Conservation (phyloP, 2,329 filamentous ascomycete genomes). For the Trichophyton equinum region DNA sequence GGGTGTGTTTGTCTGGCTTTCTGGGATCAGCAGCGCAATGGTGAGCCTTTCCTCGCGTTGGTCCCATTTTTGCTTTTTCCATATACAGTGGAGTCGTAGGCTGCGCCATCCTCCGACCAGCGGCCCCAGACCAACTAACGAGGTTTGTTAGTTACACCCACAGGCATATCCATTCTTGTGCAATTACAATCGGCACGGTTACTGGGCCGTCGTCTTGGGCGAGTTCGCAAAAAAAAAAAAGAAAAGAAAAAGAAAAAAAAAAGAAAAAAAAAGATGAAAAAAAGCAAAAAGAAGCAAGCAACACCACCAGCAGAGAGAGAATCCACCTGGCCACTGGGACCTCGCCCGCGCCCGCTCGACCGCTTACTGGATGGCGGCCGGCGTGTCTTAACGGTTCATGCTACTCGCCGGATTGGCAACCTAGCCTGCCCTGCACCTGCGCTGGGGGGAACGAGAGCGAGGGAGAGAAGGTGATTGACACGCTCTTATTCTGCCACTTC, state of each 20-base stretch:
- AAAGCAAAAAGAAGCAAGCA: background rate
- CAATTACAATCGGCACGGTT: slow-evolving; percentile 5
- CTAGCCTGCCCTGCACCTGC: background rate
- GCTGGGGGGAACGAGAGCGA: background rate
- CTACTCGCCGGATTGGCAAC: slow-evolving; percentile 5
- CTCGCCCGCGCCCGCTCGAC: background rate
- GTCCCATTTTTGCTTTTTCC: background rate
- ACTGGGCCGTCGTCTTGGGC: background rate
- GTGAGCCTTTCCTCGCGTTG: slow-evolving; percentile 1
- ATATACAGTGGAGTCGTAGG: background rate
- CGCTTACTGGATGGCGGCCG: background rate
- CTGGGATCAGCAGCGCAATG: slow-evolving; percentile 1
- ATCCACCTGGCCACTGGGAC: background rate
- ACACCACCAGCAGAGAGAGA: background rate
- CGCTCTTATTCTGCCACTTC: background rate
- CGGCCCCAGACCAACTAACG: slow-evolving; percentile 6
- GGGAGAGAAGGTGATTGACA: background rate
- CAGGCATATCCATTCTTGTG: slow-evolving; percentile 3
- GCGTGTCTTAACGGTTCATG: slow-evolving; percentile 7
- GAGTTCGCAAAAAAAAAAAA: background rate
- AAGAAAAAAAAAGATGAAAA: background rate
- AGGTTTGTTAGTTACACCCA: slow-evolving; percentile 3
- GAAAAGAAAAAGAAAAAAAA: background rate
- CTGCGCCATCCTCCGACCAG: slow-evolving; percentile 7
- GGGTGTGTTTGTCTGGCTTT: background rate